Conservation (phyloP, 164 flowering plant genomes). For the Akebia trifoliata region DNA sequence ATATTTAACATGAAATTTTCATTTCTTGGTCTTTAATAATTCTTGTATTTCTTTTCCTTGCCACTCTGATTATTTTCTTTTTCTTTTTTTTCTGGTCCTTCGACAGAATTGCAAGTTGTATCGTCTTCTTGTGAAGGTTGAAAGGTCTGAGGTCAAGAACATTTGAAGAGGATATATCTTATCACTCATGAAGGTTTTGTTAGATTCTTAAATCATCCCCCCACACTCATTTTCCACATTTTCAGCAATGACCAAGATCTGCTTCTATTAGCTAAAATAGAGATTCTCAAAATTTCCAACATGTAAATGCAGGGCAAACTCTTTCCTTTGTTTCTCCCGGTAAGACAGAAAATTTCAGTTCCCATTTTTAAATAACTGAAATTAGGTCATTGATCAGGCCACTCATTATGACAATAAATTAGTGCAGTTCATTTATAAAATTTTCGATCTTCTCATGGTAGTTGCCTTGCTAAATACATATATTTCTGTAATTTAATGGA, state of each 20-base stretch:
- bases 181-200: slow-evolving; percentile 6
- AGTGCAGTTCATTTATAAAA: no score
- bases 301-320: neutral
- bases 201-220: neutral
- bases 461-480: no score
- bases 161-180: neutral
- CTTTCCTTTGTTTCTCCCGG: neutral
- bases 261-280: neutral
- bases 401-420: no score
- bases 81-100: slow-evolving; percentile 4
- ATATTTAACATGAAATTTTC: no score
- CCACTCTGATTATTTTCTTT: neutral
- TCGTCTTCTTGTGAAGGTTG: slow-evolving; percentile 6
- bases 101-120: neutral
- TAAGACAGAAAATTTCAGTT: no score
- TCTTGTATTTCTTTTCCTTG: neutral
- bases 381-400: no score
- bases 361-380: no score
- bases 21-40: neutral
- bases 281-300: neutral
- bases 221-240: no score
- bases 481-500: no score
- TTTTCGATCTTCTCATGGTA: no score
- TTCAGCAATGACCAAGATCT: neutral
- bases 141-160: neutral